Base-by-base conservation (phyloP, 805 yeast genomes). In the Ogataea zsoltii region DNA sequence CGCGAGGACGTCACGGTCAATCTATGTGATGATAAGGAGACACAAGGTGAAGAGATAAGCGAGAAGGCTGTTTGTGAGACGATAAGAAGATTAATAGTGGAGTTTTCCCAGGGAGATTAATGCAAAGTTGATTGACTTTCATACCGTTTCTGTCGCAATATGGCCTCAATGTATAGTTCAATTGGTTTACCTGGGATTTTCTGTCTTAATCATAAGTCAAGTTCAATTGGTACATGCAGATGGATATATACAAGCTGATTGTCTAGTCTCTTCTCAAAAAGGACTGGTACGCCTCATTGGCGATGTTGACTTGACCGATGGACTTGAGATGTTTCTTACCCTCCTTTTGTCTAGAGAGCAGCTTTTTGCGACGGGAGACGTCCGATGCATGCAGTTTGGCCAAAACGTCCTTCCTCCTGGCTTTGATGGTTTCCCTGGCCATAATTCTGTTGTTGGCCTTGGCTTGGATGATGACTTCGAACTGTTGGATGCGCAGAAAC, bases 311-410 rank as follows among this genome's bases (percentile, higher is more conserved):
- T 42, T 80, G 79, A 12, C 98, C 98, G 12, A 83, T 74, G 13
- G 85, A 74, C 65, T 85, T 85, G 84, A 92, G 75, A 50, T 76
- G 77, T 66, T 86, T 88, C 68, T 94, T 94, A 31, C 99, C 99
- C 61, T 88, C 96, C 65, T 91, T 92, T 60, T 92, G 99, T 57
- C 86, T 85, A 44, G 77, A 88, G 42, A 92, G 71, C 54, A 92
- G 74, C 67, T 92, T 92, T 72, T 90, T 90, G 50, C 96, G 76
- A 69, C 99, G 76, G 0, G 95, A 79, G 28, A 91, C 79, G 70
- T 92, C 99, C 15, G 96, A 83, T 0, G 98, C 99, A 66, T 92
- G 98, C 49, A 94, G 70, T 60, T 82, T 87, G 23, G 94, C 96
- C 44, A 94, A 73, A n/a, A 92, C 99, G 66, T 92, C 98, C 67